Base-by-base conservation (phyloP, 441 rosid species). In the Rhodomyrtus psidioides region DNA sequence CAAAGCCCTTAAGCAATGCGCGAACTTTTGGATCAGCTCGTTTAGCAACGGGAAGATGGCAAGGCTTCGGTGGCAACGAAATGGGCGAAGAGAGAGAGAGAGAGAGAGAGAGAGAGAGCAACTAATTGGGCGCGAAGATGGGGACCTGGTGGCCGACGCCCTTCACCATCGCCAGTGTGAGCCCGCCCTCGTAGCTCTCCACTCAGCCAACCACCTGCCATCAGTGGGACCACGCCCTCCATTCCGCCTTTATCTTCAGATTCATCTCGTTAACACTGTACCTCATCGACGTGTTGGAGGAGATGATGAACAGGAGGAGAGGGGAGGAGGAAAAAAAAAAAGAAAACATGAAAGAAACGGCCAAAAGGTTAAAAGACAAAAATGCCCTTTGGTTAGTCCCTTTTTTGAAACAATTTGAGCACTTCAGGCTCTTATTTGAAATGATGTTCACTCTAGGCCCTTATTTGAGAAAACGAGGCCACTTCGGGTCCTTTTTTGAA, bases 131-230 rank as follows among this genome's bases (percentile, higher is more conserved):
- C 12, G 93, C 93, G 42, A 90, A 89, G n/a, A 85, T 30, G 24
- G 94, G 93, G 82, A 91, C 95, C 53, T 91, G 93, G 85, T 92
- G 95, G 65, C 94, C 94, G 3, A 93, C 93, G 23, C 94, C 94
- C 16, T 91, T 90, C 58, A 93, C 91, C 16, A 94, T 93, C 24
- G 87, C 92, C 24, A 93, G 89, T 13, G 87, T 91, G 62, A 93
- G 89, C 1, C 95, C 96, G 2, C 92, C 90, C 34, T 90, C 90
- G 24, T 89, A 89, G 14, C 57, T 86, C 91, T 92, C 91, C 82
- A 90, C 93, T 93, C 95, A 91, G 30, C 95, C 95, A 70, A 87
- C 93, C 55, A 92, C 95, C 85, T 93, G 92, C 75, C 44, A 83
- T 82, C 89, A 84, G 86, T 93, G 90, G 76, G 90, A 93, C 94